phyloP scores from a whole-genome alignment of 306 rosid species.

The Pyrus pyrifolia region DNA sequence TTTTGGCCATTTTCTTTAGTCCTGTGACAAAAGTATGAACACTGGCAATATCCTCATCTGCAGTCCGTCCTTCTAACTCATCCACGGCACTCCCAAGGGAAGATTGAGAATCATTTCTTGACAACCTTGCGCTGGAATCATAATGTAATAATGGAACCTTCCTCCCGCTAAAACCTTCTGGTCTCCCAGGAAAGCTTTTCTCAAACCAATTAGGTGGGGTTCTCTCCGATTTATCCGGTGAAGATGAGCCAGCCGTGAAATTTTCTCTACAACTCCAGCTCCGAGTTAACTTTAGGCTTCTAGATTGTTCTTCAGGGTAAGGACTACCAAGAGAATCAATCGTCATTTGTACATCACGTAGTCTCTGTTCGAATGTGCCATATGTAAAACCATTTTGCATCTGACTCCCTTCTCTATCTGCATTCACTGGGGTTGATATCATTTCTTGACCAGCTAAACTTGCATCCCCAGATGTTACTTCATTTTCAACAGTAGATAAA shows the following conservation, averaged over 20 bases:
- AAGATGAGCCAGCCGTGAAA: conserved; percentile 37
- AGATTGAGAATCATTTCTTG: conserved; percentile 70
- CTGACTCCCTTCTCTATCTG: conserved; percentile 35
- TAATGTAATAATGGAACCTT: conserved; percentile 44
- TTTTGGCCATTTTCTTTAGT: conserved; percentile 74
- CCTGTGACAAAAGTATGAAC: conserved; percentile 85
- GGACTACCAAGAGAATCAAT: conserved; percentile 33
- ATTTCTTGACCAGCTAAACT: conserved; percentile 37
- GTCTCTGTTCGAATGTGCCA: conserved; percentile 34
- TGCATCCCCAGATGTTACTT: conserved; percentile 32
- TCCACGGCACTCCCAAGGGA: conserved; percentile 67
- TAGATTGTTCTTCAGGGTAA: conserved; percentile 32
- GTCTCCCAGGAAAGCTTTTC: conserved; percentile 77
- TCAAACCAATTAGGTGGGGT: conserved; percentile 71
- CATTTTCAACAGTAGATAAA: conserved; percentile 25
- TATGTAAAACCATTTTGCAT: conserved; percentile 34
- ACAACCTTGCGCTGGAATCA: conserved; percentile 33
- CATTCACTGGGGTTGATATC: conserved; percentile 37
- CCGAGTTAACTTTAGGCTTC: conserved; percentile 48
- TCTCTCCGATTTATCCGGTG: conserved; percentile 48
- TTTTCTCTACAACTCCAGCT: conserved; percentile 79
- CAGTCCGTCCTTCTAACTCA: conserved; percentile 40
- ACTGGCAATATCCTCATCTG: conserved; percentile 70
- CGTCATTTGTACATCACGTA: conserved; percentile 24
- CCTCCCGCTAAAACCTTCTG: conserved; percentile 48